These are phyloP conservation scores for Triticum monococcum DNA, from an alignment of 176 grass and related monocot genomes.

Conservation along the genomic window DNA sequence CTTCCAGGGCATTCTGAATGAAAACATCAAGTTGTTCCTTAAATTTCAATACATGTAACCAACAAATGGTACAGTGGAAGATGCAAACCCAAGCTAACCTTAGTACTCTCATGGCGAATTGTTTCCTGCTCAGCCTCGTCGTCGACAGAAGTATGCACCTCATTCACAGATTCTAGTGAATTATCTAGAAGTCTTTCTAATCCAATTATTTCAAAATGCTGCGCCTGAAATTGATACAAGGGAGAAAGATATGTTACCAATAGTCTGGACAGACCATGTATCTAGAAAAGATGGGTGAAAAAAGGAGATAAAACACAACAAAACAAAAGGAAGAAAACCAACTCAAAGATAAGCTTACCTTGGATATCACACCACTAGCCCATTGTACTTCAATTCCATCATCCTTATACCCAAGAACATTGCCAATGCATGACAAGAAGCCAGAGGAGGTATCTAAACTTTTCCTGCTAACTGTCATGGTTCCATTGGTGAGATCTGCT, in stretches of 20 bases:
- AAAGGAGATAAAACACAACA: not conserved
- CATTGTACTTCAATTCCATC: slow-evolving; percentile 79
- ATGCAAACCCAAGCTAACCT: slow-evolving; percentile 38
- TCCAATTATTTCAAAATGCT: slow-evolving; percentile 82
- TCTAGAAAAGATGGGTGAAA: slow-evolving; percentile 1
- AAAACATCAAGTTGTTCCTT: slow-evolving; percentile 1
- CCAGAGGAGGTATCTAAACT: slow-evolving; percentile 32
- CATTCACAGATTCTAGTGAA: slow-evolving; percentile 35
- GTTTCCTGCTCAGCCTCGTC: slow-evolving; percentile 49
- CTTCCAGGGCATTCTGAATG: slow-evolving; percentile 52
- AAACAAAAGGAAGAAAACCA: not conserved
- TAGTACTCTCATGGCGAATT: slow-evolving; percentile 32
- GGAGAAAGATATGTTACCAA: slow-evolving; percentile 18
- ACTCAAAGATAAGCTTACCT: slow-evolving; percentile 52
- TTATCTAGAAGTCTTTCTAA: slow-evolving; percentile 66
- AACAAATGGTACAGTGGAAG: not conserved
- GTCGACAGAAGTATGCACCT: slow-evolving; percentile 36
- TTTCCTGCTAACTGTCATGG: slow-evolving; percentile 26
- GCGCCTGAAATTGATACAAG: slow-evolving; percentile 57
- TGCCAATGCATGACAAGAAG: slow-evolving; percentile 86
- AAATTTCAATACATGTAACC: slow-evolving; percentile 14
- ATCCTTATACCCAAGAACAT: slow-evolving; percentile 76
- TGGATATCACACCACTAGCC: slow-evolving; percentile 85
- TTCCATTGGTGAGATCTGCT: slow-evolving; percentile 44
- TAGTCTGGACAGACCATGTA: not conserved